phyloP scores from a whole-genome alignment of 441 rosid genomes.

The Daphne laureola region DNA sequence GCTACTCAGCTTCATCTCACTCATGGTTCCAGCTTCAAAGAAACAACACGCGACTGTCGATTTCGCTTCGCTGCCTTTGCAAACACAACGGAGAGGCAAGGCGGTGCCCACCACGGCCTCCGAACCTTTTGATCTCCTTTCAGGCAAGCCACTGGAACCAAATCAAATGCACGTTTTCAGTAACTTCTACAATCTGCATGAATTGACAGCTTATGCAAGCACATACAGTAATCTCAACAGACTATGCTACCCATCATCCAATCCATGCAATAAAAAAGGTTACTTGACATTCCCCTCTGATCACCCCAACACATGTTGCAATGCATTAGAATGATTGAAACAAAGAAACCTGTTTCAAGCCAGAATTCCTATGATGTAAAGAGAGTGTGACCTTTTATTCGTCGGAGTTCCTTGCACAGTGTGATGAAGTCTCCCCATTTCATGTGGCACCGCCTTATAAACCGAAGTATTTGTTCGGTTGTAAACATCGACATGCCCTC shows the following conservation, averaged over 20 bases:
- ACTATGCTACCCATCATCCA: too few relatives aligned
- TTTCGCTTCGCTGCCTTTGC: constrained; percentile 76
- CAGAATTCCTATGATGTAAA: not conserved
- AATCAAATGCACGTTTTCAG: too few relatives aligned
- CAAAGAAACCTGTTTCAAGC: not conserved
- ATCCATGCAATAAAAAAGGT: too few relatives aligned
- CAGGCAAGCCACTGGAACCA: constrained; percentile 68
- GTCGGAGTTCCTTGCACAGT: constrained; percentile 84
- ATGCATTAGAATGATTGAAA: too few relatives aligned
- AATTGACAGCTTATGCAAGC: too few relatives aligned
- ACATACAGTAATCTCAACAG: too few relatives aligned
- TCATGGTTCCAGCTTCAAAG: constrained; percentile 91
- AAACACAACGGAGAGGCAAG: constrained; percentile 67
- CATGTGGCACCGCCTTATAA: constrained; percentile 96
- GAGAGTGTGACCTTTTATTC: constrained; percentile 60
- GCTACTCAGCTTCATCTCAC: constrained; percentile 16
- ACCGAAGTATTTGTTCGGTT: constrained; percentile 87
- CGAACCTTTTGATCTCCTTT: constrained; percentile 92
- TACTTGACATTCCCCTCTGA: too few relatives aligned
- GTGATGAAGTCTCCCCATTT: constrained; percentile 98
- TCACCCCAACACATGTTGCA: too few relatives aligned
- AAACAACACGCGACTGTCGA: constrained; percentile 85
- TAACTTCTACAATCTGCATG: not conserved
- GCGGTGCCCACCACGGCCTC: constrained; percentile 94
- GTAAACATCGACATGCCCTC: constrained; percentile 97